phyloP scores from a whole-genome alignment of 2,329 filamentous ascomycete genomes.

The Fusarium cicatricum region DNA sequence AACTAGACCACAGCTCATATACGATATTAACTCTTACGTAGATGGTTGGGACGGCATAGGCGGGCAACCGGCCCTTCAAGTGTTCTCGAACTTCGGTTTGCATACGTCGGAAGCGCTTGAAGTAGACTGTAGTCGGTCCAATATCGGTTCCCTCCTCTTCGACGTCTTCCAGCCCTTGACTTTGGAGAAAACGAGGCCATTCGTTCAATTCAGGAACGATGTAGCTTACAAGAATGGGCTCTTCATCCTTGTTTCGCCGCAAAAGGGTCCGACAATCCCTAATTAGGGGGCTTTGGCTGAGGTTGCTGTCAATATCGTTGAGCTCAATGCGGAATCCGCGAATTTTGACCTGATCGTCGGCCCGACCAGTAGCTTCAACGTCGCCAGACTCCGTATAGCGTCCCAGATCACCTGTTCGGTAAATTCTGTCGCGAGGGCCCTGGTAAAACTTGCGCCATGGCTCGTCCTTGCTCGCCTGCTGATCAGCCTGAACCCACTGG shows the following conservation, averaged over 20 bases:
- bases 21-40: conserved; percentile 44
- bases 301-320: conserved; percentile 87
- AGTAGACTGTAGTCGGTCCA: conserved; percentile 52
- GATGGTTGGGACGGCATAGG: conserved; percentile 47
- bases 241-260: conserved; percentile 58
- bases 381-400: conserved; percentile 64
- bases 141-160: conserved; percentile 61
- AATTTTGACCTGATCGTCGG: conserved; percentile 93
- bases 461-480: conserved; percentile 64
- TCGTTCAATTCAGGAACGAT: conserved; percentile 75
- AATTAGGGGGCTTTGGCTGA: conserved; percentile 77
- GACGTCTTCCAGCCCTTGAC: conserved; percentile 61
- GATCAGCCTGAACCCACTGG: conserved; percentile 72
- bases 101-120: conserved; percentile 56
- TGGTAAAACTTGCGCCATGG: conserved; percentile 75
- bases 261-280: conserved; percentile 88
- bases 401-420: conserved; percentile 88
- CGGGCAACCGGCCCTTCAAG: conserved; percentile 38
- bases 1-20: background rate
- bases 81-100: conserved; percentile 54
- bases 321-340: conserved; percentile 96
- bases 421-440: conserved; percentile 85
- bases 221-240: conserved; percentile 88
- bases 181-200: conserved; percentile 74
- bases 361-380: conserved; percentile 80